A percentile compares a stretch with the other conserved stretches of the same genome.
Conservation (phyloP, 192 early-diverging fungal genomes). For the Gigaspora rosea region DNA sequence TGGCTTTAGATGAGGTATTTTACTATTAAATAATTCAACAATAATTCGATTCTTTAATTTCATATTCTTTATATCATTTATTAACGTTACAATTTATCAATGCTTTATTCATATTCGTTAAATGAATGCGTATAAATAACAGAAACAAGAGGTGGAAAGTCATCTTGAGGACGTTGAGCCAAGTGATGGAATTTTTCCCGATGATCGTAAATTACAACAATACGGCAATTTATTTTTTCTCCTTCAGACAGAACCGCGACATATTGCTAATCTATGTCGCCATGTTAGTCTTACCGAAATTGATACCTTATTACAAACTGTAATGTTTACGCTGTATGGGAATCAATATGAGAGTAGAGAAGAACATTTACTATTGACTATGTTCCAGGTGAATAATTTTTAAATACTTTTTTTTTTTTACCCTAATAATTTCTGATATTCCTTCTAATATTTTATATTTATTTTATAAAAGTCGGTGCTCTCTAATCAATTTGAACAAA, state of each 20-base stretch:
- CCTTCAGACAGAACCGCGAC: slow-evolving; percentile 87
- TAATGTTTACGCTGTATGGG: slow-evolving; percentile 96
- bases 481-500: slow-evolving; percentile 90
- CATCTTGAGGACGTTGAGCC: slow-evolving; percentile 67
- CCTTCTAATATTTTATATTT: not conserved
- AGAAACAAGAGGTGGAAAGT: slow-evolving; percentile 76
- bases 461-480: slow-evolving; percentile 66
- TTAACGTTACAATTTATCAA: too few relatives aligned
- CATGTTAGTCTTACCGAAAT: slow-evolving; percentile 87
- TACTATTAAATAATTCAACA: not conserved
- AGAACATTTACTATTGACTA: slow-evolving; percentile 91
- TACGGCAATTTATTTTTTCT: slow-evolving; percentile 95
- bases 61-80: too few relatives aligned
- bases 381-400: slow-evolving; percentile 78
- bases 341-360: slow-evolving; percentile 97
- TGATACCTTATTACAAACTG: slow-evolving; percentile 90
- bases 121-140: slow-evolving; percentile 18
- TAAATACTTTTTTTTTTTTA: not conserved
- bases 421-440: not conserved
- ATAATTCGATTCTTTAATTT: not conserved
- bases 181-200: slow-evolving; percentile 59
- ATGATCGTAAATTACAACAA: slow-evolving; percentile 78
- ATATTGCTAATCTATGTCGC: slow-evolving; percentile 85
- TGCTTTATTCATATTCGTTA: not conserved
- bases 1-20: slow-evolving; percentile 84